Evolutionary conservation across 208 protist genomes (phyloP), one percentile per base, ranked within the genome.

Genomic region (Trypanosoma vivax): DNA sequence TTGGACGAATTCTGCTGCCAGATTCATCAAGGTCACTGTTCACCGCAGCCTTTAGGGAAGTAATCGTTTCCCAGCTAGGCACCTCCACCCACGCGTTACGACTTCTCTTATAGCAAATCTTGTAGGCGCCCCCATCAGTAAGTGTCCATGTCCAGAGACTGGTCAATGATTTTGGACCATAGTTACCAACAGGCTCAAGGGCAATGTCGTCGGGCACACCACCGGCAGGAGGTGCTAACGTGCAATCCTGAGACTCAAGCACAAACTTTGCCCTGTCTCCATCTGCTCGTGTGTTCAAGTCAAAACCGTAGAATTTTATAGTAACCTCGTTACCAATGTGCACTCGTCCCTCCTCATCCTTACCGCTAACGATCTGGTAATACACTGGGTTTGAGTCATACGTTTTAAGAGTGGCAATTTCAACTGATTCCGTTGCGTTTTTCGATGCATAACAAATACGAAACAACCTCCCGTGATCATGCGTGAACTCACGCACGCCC

Each of bases 181-280:
- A 83, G 72, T 83, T 65, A 57, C 83, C 74, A 5, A n/a, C 60
- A 0, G 79, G 80, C 2, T 65, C 65, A 28, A 89, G 68, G 40
- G 83, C 55, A 10, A 67, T 64, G 0, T 34, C 45, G 24, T 83
- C 35, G 9, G 79, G 70, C 38, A 93, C 76, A 4, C 85, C 81
- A 16, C 70, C 81, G 1, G 85, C 79, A 6, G 85, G 70, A 11
- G 0, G n/a, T 13, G 71, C 80, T 14, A 27, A 50, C 11, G 74
- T 63, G 61, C 81, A 89, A 27, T 73, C 48, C 1, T 77, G 63
- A 18, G 16, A 34, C n/a, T 83, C 79, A n/a, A 52, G 30, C 16
- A 86, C 79, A 45, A 92, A 73, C 71, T 89, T 92, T 10, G 80
- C 81, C 16, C 45, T 23, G 69, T 92, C 80, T 1, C 76, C 79